Conservation (phyloP, 352 stramenopile genomes). For the Bremia lactucae region DNA sequence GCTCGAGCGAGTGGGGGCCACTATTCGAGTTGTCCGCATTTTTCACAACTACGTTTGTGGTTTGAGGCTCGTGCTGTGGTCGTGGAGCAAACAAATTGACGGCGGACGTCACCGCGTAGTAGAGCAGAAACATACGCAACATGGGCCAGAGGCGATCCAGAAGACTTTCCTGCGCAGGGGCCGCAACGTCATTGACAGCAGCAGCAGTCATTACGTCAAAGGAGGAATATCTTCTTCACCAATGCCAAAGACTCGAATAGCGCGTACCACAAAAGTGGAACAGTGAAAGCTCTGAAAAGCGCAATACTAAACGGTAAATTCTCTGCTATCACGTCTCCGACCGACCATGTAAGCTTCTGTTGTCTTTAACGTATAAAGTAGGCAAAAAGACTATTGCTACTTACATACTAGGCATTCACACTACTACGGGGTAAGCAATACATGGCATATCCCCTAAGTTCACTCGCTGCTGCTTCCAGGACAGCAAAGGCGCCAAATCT, state of each 20-base stretch:
- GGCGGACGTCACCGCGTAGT: conserved; percentile 66
- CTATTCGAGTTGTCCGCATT: conserved; percentile 15
- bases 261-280: too few species aligned
- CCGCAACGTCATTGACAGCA: conserved; percentile 4
- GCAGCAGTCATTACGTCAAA: conserved; percentile 10
- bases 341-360: conserved; percentile 20
- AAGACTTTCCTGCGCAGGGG: conserved; percentile 26
- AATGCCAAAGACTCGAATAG: too few species aligned
- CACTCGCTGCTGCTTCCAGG: conserved; percentile 7
- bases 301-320: too few species aligned
- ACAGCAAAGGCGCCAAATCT: conserved; percentile 20
- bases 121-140: conserved; percentile 68
- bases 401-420: conserved; percentile 31
- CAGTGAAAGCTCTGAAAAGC: too few species aligned
- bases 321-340: too few species aligned
- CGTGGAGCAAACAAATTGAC: conserved; percentile 27
- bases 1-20: conserved; percentile 1
- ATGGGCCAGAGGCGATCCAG: conserved; percentile 55
- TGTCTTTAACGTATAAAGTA: too few species aligned
- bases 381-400: conserved; percentile 21
- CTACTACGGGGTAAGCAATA: conserved; percentile 11
- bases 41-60: conserved; percentile 2
- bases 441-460: conserved; percentile 7
- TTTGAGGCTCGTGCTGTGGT: neutral
- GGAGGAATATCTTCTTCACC: neutral